Evolutionary conservation across 345 rosid genomes (phyloP), one percentile per base, ranked within the genome.

Genomic region (Laguncularia racemosa): DNA sequence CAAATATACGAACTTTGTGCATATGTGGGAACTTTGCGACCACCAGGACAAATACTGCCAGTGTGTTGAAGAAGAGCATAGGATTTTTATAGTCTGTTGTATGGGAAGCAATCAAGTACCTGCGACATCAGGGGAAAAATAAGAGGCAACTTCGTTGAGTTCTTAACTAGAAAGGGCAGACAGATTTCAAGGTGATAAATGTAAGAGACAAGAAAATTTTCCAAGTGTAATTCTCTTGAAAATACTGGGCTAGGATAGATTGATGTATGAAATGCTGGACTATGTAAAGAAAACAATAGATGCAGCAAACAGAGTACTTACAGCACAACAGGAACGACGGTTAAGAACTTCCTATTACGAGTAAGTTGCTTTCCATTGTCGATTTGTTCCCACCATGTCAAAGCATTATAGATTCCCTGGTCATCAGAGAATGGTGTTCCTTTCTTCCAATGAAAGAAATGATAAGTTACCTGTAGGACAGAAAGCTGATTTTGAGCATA

Each of bases 301-400:
- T 43, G 61, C 12, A 38, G 28, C 6, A 6, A 26, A 26, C 28
- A 20, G 53, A 28, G 48, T 33, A 76, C 96, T 85, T 81, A 89
- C 99, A 89, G 82, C 76, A 93, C 96, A 51, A 84, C 72, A 63
- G 99, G 99, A 48, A 93, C 97, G 67, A 85, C 89, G 2, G 96
- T 89, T 28, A 89, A 78, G 70, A 93, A 93, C 71, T 89, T 93
- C 59, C 97, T 75, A 73, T 89, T 87, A 63, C 91, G 90, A 8
- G 99, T 89, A 53, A 93, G 96, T 72, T 93, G 97, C 76, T 93
- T 84, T 54, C 99, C 97, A 20, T 56, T 89, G 70, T 93, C 99
- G 44, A 93, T 79, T 77, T 93, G 99, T 67, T 93, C 99, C 97
- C 99, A 89, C 99, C 97, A 93, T 58, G 99, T 93, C 70, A 93